A percentile compares a stretch with the other conserved stretches of the same genome.
These are phyloP conservation scores for Pistacia integerrima DNA, from an alignment of 345 rosid genomes.

Conservation along the genomic window DNA sequence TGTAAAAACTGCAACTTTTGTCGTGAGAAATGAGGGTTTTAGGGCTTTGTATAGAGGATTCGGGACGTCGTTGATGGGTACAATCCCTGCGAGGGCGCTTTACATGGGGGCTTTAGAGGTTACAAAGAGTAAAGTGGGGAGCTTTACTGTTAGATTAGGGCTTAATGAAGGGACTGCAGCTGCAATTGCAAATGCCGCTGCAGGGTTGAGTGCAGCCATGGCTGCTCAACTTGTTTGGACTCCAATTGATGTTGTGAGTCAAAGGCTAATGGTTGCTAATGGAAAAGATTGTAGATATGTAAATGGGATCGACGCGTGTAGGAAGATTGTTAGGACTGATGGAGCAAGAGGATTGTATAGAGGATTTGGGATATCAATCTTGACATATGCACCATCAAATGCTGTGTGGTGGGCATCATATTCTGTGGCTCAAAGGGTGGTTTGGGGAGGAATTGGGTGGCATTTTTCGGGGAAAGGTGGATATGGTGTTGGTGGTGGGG, in stretches of 20 bases:
- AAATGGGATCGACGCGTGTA: constrained; percentile 76
- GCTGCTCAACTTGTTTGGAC: constrained; percentile 98
- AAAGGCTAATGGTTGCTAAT: constrained; percentile 77
- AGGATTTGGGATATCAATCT: constrained; percentile 81
- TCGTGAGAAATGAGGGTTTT: constrained; percentile 67
- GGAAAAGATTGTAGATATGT: constrained; percentile 58
- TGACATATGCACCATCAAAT: constrained; percentile 89
- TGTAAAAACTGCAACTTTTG: constrained; percentile 45
- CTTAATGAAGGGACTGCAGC: constrained; percentile 68
- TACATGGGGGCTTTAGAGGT: constrained; percentile 92
- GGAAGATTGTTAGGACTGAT: constrained; percentile 61
- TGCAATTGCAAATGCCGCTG: constrained; percentile 72
- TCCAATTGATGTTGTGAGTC: constrained; percentile 92
- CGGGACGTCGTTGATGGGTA: constrained; percentile 86
- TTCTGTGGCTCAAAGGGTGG: constrained; percentile 59
- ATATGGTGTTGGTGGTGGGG: constrained; percentile 26
- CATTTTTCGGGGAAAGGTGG: constrained; percentile 50
- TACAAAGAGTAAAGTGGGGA: constrained; percentile 81
- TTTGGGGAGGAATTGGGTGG: constrained; percentile 66
- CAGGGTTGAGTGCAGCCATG: constrained; percentile 87
- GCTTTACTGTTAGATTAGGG: constrained; percentile 68
- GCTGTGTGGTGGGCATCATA: constrained; percentile 93
- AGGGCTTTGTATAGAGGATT: constrained; percentile 87
- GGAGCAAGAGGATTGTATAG: constrained; percentile 81
- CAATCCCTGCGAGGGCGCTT: constrained; percentile 88